Evolutionary conservation across 768 basidiomycete genomes (phyloP).

Genomic region (Suillus alpinus): DNA sequence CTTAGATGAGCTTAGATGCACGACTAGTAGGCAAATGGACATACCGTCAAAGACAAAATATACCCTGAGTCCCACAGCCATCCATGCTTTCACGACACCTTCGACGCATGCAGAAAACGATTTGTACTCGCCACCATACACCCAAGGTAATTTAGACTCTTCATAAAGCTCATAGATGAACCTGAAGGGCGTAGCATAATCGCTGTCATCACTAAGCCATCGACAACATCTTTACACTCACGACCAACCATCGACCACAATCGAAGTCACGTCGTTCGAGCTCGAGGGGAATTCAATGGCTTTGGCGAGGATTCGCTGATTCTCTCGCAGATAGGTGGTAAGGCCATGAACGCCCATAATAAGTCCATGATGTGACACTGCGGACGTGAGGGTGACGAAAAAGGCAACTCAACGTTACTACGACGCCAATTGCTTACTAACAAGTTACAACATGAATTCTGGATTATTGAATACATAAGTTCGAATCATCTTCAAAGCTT

Average conservation of each 20-base stretch:
- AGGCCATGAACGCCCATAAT: conserved; percentile 53
- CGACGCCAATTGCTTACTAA: neutral
- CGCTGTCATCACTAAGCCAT: conserved; percentile 11
- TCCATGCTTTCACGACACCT: conserved; percentile 63
- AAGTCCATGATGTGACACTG: conserved; percentile 10
- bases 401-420: neutral
- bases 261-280: conserved; percentile 31
- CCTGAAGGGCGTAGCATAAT: conserved; percentile 33
- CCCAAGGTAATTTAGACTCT: conserved; percentile 69
- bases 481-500: neutral
- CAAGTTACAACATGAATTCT: neutral
- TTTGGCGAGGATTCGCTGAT: conserved; percentile 38
- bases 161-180: conserved; percentile 73
- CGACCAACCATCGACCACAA: conserved; percentile 88
- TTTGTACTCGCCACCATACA: conserved; percentile 79
- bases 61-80: conserved; percentile 58
- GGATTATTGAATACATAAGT: neutral
- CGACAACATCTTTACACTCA: conserved; percentile 42
- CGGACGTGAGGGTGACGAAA: neutral
- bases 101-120: conserved; percentile 50
- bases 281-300: conserved; percentile 28
- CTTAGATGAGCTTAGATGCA: conserved; percentile 11
- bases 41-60: conserved; percentile 84
- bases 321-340: conserved; percentile 49
- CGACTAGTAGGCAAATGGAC: conserved; percentile 15